Conservation (phyloP, 495 filamentous ascomycete species). For the Neurospora sp. region DNA sequence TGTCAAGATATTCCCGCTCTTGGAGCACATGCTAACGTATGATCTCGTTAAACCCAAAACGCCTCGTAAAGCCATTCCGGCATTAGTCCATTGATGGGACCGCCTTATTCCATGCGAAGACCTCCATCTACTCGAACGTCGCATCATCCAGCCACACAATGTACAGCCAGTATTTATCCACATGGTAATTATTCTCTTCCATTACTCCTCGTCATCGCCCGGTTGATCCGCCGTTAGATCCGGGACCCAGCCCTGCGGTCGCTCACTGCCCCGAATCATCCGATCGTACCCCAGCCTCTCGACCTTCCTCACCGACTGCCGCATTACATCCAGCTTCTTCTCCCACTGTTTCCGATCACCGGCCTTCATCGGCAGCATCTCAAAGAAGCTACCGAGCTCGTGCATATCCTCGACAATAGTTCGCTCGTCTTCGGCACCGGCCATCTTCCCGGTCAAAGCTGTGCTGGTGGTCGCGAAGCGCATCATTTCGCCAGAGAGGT, state of each 20-base stretch:
- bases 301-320: conserved; percentile 82
- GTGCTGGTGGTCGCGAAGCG: conserved; percentile 79
- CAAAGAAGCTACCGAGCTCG: conserved; percentile 59
- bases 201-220: neutral
- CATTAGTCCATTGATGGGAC: neutral
- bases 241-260: conserved; percentile 87
- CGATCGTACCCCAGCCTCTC: conserved; percentile 83
- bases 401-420: conserved; percentile 70
- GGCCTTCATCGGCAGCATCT: conserved; percentile 51
- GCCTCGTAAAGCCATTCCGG: neutral
- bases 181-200: neutral
- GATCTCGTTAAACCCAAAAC: neutral
- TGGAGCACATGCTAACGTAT: neutral
- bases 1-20: too few species aligned
- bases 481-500: conserved; percentile 93
- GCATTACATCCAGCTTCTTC: conserved; percentile 84
- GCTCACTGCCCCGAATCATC: conserved; percentile 73
- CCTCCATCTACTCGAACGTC: neutral
- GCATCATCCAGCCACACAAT: neutral
- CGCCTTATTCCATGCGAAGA: neutral
- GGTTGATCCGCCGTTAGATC: conserved; percentile 43
- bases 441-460: conserved; percentile 50
- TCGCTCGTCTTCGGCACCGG: conserved; percentile 26
- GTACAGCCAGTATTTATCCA: neutral
- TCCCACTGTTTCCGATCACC: conserved; percentile 34